Conservation (phyloP, 1,139 yeast genomes). For the Lizanozyma gosingica region DNA sequence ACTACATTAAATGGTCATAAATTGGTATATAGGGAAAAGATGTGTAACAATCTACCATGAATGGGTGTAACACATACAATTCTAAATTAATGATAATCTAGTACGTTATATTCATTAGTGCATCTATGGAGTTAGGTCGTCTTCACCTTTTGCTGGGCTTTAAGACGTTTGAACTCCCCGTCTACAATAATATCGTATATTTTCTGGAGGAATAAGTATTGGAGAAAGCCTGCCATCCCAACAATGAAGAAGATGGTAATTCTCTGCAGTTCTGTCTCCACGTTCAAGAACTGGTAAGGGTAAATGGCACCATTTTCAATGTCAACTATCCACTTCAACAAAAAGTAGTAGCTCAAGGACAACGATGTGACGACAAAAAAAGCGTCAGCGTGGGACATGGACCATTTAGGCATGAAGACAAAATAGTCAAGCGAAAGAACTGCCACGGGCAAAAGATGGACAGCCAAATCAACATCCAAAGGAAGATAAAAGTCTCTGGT, state of each 20-base stretch:
- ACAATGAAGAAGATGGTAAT: constrained; percentile 42
- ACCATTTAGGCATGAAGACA: constrained; percentile 44
- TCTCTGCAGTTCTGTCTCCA: constrained; percentile 32
- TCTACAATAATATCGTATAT: constrained; percentile 9
- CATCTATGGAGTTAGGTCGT: no score
- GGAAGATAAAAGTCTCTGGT: constrained; percentile 29
- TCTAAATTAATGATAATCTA: no score
- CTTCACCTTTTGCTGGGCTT: neutral
- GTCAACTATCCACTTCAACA: constrained; percentile 40
- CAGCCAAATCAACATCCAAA: constrained; percentile 40
- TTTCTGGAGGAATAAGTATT: constrained; percentile 21
- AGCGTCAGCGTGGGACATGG: constrained; percentile 27
- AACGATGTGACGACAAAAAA: constrained; percentile 27
- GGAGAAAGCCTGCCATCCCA: constrained; percentile 34
- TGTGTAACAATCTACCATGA: no score
- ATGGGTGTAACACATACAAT: no score
- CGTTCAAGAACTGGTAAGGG: constrained; percentile 63
- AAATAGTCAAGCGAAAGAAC: constrained; percentile 46
- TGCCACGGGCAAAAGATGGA: constrained; percentile 52
- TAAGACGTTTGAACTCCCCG: neutral
- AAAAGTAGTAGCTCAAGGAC: constrained; percentile 44
- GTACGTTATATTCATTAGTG: no score
- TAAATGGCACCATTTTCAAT: constrained; percentile 37
- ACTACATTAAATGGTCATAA: no score
- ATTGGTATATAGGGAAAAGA: no score